phyloP scores from a whole-genome alignment of 1,139 yeast species.

The Suhomyces guaymorum region DNA sequence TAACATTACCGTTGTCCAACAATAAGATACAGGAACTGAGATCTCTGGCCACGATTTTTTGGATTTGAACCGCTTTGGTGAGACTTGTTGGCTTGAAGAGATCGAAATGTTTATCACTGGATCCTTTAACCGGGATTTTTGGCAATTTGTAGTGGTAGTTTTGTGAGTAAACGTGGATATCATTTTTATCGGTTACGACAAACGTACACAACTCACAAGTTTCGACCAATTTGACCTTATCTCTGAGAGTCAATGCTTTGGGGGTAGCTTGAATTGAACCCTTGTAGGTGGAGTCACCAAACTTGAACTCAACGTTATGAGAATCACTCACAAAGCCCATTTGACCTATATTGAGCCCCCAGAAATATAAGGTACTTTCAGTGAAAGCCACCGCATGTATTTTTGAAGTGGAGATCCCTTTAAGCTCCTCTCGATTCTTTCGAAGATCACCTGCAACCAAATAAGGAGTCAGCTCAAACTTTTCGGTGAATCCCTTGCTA shows the following conservation, averaged over 20 bases:
- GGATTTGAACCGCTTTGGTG: constrained; percentile 40
- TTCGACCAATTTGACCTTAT: constrained; percentile 56
- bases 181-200: constrained; percentile 59
- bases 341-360: constrained; percentile 90
- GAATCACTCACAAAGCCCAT: constrained; percentile 55
- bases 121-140: constrained; percentile 34
- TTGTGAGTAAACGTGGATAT: constrained; percentile 62
- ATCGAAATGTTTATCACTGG: constrained; percentile 48
- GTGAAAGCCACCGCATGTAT: constrained; percentile 71
- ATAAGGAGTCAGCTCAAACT: constrained; percentile 49
- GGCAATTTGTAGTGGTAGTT: constrained; percentile 56
- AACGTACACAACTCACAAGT: constrained; percentile 76
- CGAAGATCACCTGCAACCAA: constrained; percentile 53
- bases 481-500: constrained; percentile 26
- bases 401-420: constrained; percentile 67
- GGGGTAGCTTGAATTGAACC: constrained; percentile 47
- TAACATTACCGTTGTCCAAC: constrained; percentile 53
- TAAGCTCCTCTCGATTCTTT: constrained; percentile 26
- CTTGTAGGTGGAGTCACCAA: constrained; percentile 30
- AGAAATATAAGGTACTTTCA: constrained; percentile 52
- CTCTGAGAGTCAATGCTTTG: constrained; percentile 44
- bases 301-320: constrained; percentile 26
- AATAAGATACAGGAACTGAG: constrained; percentile 44
- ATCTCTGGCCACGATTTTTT: constrained; percentile 36
- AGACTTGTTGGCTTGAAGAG: constrained; percentile 52